A percentile compares a stretch with the other conserved stretches of the same genome.
These are phyloP conservation scores for Immersiella caudata DNA, from an alignment of 495 filamentous ascomycete genomes.

Conservation along the genomic window DNA sequence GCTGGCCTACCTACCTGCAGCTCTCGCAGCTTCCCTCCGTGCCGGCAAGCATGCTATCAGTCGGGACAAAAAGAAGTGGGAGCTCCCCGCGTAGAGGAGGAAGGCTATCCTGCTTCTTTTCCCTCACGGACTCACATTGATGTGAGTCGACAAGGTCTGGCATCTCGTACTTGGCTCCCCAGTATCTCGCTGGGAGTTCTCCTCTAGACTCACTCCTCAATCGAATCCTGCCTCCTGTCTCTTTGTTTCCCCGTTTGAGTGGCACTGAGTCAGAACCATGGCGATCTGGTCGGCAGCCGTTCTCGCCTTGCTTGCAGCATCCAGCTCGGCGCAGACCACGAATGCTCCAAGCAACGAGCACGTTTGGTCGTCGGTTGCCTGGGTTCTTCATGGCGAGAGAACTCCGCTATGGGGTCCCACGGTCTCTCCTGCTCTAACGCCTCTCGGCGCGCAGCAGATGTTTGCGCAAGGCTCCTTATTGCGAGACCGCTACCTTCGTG, in stretches of 20 bases:
- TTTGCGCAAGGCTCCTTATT: slow-evolving; percentile 40
- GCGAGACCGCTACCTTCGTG: slow-evolving; percentile 42
- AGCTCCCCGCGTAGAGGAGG: slow-evolving; percentile 3
- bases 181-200: neutral
- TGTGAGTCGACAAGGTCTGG: neutral
- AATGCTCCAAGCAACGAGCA: slow-evolving; percentile 34
- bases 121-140: neutral
- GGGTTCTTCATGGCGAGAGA: slow-evolving; percentile 46
- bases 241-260: neutral
- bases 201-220: neutral
- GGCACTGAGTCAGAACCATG: slow-evolving; percentile 22
- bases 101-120: neutral
- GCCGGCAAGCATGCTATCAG: neutral
- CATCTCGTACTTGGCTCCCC: neutral
- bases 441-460: slow-evolving; percentile 46
- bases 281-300: slow-evolving; percentile 16
- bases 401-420: slow-evolving; percentile 33
- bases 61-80: slow-evolving; percentile 4
- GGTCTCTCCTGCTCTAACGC: slow-evolving; percentile 37
- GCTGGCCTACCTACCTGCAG: neutral
- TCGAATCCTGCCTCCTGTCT: neutral
- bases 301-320: slow-evolving; percentile 22
- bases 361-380: slow-evolving; percentile 49
- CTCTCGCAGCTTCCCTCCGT: slow-evolving; percentile 16
- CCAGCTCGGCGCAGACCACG: slow-evolving; percentile 30